Evolutionary conservation across 352 stramenopile species (phyloP).

Genomic region (Globisporangium sylvaticum): DNA sequence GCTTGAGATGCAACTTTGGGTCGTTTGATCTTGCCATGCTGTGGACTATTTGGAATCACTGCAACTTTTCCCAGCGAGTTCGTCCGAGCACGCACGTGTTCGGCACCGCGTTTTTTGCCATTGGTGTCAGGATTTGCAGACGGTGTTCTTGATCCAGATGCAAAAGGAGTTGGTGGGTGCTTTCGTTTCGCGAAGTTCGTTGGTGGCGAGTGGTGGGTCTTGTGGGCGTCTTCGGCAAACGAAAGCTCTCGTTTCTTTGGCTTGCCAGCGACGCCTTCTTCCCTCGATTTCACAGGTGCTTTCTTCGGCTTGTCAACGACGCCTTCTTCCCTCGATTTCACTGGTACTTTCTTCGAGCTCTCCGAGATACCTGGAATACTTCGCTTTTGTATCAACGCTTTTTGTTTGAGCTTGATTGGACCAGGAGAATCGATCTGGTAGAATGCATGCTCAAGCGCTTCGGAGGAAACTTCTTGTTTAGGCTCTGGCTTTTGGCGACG

Average conservation of each 20-base stretch:
- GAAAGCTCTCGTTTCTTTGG: background rate
- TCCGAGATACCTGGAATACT: background rate
- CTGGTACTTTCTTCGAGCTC: background rate
- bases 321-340: background rate
- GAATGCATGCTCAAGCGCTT: background rate
- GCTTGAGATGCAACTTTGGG: background rate
- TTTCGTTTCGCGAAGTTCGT: background rate
- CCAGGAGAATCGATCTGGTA: background rate
- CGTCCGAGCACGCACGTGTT: too few relatives aligned
- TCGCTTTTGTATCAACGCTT: background rate
- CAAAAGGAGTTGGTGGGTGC: background rate
- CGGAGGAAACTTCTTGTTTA: background rate
- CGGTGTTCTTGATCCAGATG: background rate
- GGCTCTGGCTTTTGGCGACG: background rate
- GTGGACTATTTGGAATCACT: background rate
- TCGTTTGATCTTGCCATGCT: background rate
- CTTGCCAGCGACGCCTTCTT: background rate
- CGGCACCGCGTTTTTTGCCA: background rate
- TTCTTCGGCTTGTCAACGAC: background rate
- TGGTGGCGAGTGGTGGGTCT: background rate
- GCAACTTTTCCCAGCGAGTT: background rate
- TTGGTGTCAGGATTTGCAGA: background rate
- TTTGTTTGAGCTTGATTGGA: background rate
- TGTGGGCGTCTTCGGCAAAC: background rate
- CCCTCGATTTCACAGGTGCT: background rate